phyloP scores from a whole-genome alignment of 768 basidiomycete genomes.

The Serendipita indica region DNA sequence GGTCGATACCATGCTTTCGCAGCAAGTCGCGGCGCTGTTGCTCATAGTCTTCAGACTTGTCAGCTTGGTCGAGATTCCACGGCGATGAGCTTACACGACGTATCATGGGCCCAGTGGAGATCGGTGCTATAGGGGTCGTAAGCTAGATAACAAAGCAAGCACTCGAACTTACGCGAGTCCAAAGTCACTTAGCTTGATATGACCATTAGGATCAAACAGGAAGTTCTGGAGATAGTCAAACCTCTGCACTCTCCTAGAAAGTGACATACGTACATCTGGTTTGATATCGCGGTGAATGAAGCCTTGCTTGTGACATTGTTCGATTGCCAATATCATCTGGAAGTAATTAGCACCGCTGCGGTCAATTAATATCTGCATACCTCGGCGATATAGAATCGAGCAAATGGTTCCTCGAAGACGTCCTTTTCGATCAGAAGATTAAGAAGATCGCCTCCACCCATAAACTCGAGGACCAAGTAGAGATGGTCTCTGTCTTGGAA shows the following conservation, averaged over 20 bases:
- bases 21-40: slow-evolving; percentile 79
- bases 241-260: background rate
- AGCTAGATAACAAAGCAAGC: background rate
- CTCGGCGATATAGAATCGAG: slow-evolving; percentile 90
- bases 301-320: slow-evolving; percentile 84
- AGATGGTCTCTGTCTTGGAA: slow-evolving; percentile 92
- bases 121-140: slow-evolving; percentile 43
- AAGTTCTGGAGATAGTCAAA: slow-evolving; percentile 54
- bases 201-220: slow-evolving; percentile 83
- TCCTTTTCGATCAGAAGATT: slow-evolving; percentile 89
- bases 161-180: slow-evolving; percentile 67
- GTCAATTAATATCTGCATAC: slow-evolving; percentile 28
- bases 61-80: slow-evolving; percentile 3
- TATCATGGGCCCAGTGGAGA: slow-evolving; percentile 95
- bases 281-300: slow-evolving; percentile 99
- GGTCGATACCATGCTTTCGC: slow-evolving; percentile 87
- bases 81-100: slow-evolving; percentile 45
- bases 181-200: slow-evolving; percentile 91
- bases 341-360: slow-evolving; percentile 5
- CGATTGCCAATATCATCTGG: slow-evolving; percentile 87
- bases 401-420: slow-evolving; percentile 80
- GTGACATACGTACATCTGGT: slow-evolving; percentile 52
- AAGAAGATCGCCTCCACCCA: slow-evolving; percentile 93
- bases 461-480: slow-evolving; percentile 87
- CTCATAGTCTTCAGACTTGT: slow-evolving; percentile 57